Evolutionary conservation across 1,139 yeast species (phyloP), one percentile per base, ranked within the genome.

Genomic region (Zygotorulaspora mrakii): DNA sequence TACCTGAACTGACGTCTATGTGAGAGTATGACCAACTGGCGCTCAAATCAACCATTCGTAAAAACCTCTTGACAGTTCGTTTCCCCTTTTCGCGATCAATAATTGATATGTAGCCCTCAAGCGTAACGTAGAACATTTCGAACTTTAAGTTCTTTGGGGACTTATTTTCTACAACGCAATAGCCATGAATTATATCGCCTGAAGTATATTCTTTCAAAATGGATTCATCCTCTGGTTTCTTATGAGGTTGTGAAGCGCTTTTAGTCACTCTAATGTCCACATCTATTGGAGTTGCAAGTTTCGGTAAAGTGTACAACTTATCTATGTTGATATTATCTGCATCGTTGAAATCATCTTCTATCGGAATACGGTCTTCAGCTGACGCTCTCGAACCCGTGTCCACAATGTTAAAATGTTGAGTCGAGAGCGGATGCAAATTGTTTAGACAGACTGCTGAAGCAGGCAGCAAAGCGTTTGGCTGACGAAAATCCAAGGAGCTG

Each of bases 121-220:
- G 57, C 2, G 79, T 72, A 13, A 77, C 79, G 32, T 73, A 67
- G 46, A 77, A 69, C 74, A 74, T 74, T 46, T 76, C 78, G 48
- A 77, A 78, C 3, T 70, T 70, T 2, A 77, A 55, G 0, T 67
- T 64, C 9, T 59, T 53, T 1, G 56, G 34, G 0, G 76, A 60
- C 8, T 54, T 61, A 54, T 77, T 78, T 29, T 66, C 62, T 8
- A 77, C 59, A 3, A 68, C 61, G 11, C 75, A 65, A 50, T 68
- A 73, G 1, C 84, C 84, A 43, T 70, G 65, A 11, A 78, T 64
- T 9, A 65, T 55, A 48, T 76, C 82, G 8, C 80, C 79, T 10
- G 77, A 74, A n/a, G 70, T 70, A 48, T 69, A 76, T 47, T 74
- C 79, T 41, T 66, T 64, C 18, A 69, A 49, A 35, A 60, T 49